A percentile compares a stretch with the other conserved stretches of the same genome.
These are phyloP conservation scores for Pinus tabuliformis DNA, from an alignment of 75 land plant species.

Conservation along the genomic window DNA sequence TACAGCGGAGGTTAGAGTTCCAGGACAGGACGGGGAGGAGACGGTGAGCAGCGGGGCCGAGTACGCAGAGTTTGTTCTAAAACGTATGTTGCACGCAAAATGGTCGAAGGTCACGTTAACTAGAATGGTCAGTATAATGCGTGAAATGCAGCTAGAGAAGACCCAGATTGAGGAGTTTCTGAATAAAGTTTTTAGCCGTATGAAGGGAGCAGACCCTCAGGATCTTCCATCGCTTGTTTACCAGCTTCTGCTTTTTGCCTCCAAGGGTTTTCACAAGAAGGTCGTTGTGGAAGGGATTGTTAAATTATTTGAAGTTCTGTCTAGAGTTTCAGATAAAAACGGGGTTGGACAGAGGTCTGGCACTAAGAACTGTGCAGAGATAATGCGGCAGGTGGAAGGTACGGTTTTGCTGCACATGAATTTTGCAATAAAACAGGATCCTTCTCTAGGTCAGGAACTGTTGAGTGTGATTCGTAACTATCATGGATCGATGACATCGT, in stretches of 20 bases:
- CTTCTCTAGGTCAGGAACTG: slow-evolving; percentile 76
- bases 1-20: slow-evolving; percentile 28
- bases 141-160: slow-evolving; percentile 20
- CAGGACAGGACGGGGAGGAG: slow-evolving; percentile 30
- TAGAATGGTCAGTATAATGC: slow-evolving; percentile 34
- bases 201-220: slow-evolving; percentile 68
- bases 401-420: slow-evolving; percentile 87
- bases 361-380: slow-evolving; percentile 19
- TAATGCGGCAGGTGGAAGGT: slow-evolving; percentile 74
- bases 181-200: slow-evolving; percentile 51
- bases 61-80: slow-evolving; percentile 35
- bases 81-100: slow-evolving; percentile 29
- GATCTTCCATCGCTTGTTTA: slow-evolving; percentile 81
- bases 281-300: slow-evolving; percentile 64
- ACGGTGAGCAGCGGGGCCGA: slow-evolving; percentile 20
- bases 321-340: background rate
- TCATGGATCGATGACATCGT: slow-evolving; percentile 46
- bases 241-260: slow-evolving; percentile 76
- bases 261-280: slow-evolving; percentile 61
- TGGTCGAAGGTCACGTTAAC: slow-evolving; percentile 67
- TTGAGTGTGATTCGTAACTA: slow-evolving; percentile 39
- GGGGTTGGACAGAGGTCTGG: background rate
- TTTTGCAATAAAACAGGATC: slow-evolving; percentile 96
- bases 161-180: slow-evolving; percentile 45
- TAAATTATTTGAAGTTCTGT: slow-evolving; percentile 35